Evolutionary conservation across 2,329 filamentous ascomycete genomes (phyloP).

Genomic region (Xylariales sp.): DNA sequence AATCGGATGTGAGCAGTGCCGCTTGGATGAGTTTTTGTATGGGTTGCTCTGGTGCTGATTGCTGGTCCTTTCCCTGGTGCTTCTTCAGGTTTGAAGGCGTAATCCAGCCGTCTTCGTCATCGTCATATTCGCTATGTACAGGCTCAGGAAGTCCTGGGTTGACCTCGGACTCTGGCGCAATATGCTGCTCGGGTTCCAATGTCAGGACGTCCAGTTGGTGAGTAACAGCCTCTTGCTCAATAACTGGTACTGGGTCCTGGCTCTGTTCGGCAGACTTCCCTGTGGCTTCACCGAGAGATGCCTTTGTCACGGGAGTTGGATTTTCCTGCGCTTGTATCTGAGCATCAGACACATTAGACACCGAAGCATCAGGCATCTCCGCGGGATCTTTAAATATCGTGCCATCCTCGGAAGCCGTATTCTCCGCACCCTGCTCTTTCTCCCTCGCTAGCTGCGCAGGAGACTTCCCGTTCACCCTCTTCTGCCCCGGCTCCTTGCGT

Average conservation of each 20-base stretch:
- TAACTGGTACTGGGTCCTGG: not conserved
- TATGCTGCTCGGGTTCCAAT: constrained; percentile 16
- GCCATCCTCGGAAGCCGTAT: not conserved
- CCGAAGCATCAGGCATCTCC: not conserved
- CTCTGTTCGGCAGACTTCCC: not conserved
- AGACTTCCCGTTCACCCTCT: constrained; percentile 66
- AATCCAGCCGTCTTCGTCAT: constrained; percentile 79
- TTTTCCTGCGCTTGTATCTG: not conserved
- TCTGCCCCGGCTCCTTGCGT: constrained; percentile 73
- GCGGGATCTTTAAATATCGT: not conserved
- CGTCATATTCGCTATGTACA: constrained; percentile 26
- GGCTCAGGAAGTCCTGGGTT: constrained; percentile 12
- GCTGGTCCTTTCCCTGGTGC: constrained; percentile 65
- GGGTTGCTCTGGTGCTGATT: constrained; percentile 41
- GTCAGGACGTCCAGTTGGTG: constrained; percentile 8
- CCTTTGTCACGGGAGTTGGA: not conserved
- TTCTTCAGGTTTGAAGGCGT: constrained; percentile 88
- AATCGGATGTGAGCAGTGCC: constrained; percentile 91
- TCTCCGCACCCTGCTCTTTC: constrained; percentile 3
- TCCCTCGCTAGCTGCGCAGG: constrained; percentile 45
- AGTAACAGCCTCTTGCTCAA: constrained; percentile 9
- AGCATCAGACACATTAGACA: not conserved
- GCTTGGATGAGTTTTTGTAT: constrained; percentile 69
- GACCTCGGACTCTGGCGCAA: constrained; percentile 15
- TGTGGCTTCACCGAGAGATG: too few relatives aligned